These are phyloP conservation scores for Pseudogymnoascus sp. DNA, from an alignment of 2,329 filamentous ascomycete genomes.

Conservation along the genomic window DNA sequence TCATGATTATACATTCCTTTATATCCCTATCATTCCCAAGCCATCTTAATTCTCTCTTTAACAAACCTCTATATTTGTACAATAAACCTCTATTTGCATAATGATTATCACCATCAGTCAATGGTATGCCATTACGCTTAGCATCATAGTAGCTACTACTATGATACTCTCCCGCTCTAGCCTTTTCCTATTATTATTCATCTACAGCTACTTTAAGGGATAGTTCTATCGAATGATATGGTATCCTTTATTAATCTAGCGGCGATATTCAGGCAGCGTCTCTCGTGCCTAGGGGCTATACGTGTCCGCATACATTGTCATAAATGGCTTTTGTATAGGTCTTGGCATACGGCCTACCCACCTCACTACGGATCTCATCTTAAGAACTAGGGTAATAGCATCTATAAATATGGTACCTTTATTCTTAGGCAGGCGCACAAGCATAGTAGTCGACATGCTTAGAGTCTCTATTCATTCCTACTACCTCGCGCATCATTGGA, in stretches of 20 bases:
- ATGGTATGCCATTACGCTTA: constrained; percentile 10
- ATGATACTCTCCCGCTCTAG: not conserved
- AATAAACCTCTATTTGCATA: not conserved
- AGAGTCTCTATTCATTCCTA: constrained; percentile 15
- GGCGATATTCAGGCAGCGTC: not conserved
- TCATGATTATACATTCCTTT: not conserved
- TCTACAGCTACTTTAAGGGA: not conserved
- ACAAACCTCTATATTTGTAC: not conserved
- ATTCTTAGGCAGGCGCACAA: constrained; percentile 16
- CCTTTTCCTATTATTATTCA: not conserved
- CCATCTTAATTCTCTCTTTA: not conserved
- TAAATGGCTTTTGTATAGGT: constrained; percentile 14
- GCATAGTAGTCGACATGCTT: constrained; percentile 11
- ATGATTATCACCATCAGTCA: constrained; percentile 10
- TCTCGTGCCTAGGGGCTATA: not conserved
- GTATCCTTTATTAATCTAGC: not conserved
- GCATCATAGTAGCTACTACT: not conserved
- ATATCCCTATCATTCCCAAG: not conserved
- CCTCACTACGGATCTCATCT: constrained; percentile 11
- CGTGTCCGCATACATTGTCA: constrained; percentile 7
- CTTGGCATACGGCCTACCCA: not conserved
- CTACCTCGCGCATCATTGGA: constrained; percentile 16
- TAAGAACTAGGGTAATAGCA: constrained; percentile 13
- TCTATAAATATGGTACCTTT: constrained; percentile 17
- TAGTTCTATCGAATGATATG: not conserved